Evolutionary conservation across 2,329 filamentous ascomycete genomes (phyloP).

Genomic region (Onygena corvina): DNA sequence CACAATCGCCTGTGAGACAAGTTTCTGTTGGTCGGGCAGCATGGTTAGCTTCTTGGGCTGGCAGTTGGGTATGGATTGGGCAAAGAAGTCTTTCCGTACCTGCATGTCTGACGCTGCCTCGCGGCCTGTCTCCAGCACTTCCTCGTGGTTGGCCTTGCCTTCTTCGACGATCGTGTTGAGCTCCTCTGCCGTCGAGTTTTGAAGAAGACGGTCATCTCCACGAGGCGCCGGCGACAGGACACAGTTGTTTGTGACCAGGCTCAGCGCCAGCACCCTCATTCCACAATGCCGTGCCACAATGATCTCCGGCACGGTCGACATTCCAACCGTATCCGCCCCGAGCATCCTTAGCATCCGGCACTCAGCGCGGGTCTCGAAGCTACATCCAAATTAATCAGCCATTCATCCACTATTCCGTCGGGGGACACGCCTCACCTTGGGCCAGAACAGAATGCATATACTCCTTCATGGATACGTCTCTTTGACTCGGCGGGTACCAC

Average conservation of each 20-base stretch:
- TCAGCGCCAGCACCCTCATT: constrained; percentile 52
- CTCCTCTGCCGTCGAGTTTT: constrained; percentile 39
- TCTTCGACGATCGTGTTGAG: constrained; percentile 45
- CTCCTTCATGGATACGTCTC: constrained; percentile 49
- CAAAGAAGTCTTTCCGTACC: constrained; percentile 25
- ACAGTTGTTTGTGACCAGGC: constrained; percentile 53
- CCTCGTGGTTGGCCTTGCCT: constrained; percentile 52
- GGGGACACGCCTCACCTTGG: constrained; percentile 47
- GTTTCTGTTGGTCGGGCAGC: constrained; percentile 19
- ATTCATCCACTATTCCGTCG: too few species aligned
- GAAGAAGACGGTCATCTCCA: constrained; percentile 45
- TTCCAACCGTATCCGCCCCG: constrained; percentile 57
- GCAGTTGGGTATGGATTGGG: not conserved
- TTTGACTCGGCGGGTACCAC: constrained; percentile 35
- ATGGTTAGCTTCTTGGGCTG: constrained; percentile 10
- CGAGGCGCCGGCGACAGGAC: constrained; percentile 47
- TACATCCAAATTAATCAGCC: too few species aligned
- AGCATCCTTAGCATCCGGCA: constrained; percentile 49
- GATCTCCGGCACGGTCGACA: constrained; percentile 59
- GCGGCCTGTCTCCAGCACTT: constrained; percentile 51
- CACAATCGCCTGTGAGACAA: constrained; percentile 26
- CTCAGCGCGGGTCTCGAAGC: constrained; percentile 54
- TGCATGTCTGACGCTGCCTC: constrained; percentile 53
- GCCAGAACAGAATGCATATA: constrained; percentile 54
- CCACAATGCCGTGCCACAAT: constrained; percentile 53